A percentile compares a stretch with the other conserved stretches of the same genome.
Evolutionary conservation across 2,329 filamentous ascomycete genomes (phyloP).

Genomic region (Septoria linicola): DNA sequence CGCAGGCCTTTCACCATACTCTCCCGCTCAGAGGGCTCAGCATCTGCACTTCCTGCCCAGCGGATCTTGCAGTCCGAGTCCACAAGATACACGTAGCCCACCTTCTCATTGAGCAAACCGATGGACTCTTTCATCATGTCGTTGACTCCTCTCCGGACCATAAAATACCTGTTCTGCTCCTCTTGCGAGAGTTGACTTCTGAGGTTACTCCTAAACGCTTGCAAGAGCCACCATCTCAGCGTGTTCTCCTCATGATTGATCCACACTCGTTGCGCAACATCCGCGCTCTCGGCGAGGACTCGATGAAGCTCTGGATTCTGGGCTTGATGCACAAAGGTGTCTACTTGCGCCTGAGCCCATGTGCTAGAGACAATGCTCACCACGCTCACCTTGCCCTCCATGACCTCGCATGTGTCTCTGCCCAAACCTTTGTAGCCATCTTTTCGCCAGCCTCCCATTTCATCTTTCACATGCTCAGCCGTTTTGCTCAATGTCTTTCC

Average conservation of each 20-base stretch:
- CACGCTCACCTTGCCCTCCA: conserved; percentile 68
- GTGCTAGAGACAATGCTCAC: conserved; percentile 77
- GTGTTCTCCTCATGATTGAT: conserved; percentile 85
- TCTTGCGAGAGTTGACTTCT: conserved; percentile 48
- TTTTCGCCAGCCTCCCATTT: conserved; percentile 41
- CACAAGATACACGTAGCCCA: conserved; percentile 89
- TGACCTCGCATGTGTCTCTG: conserved; percentile 70
- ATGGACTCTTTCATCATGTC: conserved; percentile 59
- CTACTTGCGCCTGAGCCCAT: conserved; percentile 82
- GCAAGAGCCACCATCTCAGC: conserved; percentile 60
- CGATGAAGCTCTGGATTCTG: conserved; percentile 69
- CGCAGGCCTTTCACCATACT: conserved; percentile 64
- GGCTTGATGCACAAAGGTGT: conserved; percentile 65
- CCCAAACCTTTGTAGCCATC: conserved; percentile 39
- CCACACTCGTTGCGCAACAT: conserved; percentile 70
- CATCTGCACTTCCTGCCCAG: conserved; percentile 82
- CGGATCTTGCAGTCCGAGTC: conserved; percentile 85
- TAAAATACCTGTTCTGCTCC: conserved; percentile 59
- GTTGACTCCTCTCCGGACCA: conserved; percentile 57
- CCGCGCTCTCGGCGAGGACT: conserved; percentile 55
- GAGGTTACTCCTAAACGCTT: conserved; percentile 51
- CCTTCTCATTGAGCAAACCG: conserved; percentile 79
- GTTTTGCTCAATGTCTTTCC: conserved; percentile 70
- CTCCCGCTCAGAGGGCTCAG: conserved; percentile 64
- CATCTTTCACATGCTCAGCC: conserved; percentile 66